A percentile compares a stretch with the other conserved stretches of the same genome.
Conservation (phyloP, 768 basidiomycete species). For the Boletus vinaceobasis region DNA sequence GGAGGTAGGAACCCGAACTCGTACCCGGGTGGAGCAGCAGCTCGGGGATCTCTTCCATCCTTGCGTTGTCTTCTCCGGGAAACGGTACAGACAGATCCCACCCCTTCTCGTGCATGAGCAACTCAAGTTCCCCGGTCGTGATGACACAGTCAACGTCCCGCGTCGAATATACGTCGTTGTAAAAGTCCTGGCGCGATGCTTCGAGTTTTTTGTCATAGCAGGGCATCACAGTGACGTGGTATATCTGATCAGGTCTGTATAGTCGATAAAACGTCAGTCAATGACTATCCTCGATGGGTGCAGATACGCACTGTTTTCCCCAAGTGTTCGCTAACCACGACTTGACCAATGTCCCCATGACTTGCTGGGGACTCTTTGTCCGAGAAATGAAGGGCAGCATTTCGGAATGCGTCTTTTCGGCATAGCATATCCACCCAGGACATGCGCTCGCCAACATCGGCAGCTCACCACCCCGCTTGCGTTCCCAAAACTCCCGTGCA, state of each 20-base stretch:
- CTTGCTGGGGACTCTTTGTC: conserved; percentile 90
- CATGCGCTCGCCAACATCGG: conserved; percentile 97
- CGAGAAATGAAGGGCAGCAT: conserved; percentile 87
- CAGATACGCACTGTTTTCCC: conserved; percentile 59
- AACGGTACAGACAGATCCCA: conserved; percentile 71
- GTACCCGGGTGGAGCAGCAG: conserved; percentile 77
- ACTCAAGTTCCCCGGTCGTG: conserved; percentile 90
- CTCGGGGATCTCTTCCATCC: conserved; percentile 51
- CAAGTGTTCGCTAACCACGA: conserved; percentile 72
- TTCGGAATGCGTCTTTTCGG: conserved; percentile 94
- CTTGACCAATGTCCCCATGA: conserved; percentile 94
- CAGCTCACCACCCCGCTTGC: conserved; percentile 45
- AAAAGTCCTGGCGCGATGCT: conserved; percentile 93
- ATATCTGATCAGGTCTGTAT: conserved; percentile 77
- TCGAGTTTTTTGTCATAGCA: conserved; percentile 99
- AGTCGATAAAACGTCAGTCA: conserved; percentile 1
- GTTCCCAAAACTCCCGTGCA: conserved; percentile 73
- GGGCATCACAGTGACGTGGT: conserved; percentile 98
- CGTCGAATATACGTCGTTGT: conserved; percentile 73
- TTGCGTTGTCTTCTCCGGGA: conserved; percentile 42
- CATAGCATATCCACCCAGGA: conserved; percentile 99
- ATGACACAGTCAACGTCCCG: conserved; percentile 97
- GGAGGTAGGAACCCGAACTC: conserved; percentile 90
- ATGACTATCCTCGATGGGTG: neutral
- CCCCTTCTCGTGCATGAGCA: conserved; percentile 76